Conservation (phyloP, 2,329 filamentous ascomycete genomes). For the Lasiodiplodia sp. region DNA sequence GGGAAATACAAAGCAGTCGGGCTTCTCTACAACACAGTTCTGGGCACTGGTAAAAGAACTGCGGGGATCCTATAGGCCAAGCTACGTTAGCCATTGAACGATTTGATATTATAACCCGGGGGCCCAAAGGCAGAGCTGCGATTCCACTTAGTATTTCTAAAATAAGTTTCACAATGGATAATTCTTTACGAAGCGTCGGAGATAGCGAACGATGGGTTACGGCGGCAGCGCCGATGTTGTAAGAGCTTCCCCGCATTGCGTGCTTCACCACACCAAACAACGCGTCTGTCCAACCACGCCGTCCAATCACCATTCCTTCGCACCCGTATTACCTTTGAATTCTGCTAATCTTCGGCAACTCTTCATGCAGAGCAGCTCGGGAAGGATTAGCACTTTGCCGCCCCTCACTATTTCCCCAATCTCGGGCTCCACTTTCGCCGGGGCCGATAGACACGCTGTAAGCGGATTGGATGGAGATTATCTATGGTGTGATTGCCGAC, state of each 20-base stretch:
- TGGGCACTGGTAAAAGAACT: not conserved
- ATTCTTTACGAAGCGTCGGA: not conserved
- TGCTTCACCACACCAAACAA: constrained; percentile 27
- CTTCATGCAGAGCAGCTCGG: not conserved
- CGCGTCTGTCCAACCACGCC: not conserved
- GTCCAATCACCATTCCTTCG: not conserved
- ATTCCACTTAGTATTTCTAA: not conserved
- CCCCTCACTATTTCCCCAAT: constrained; percentile 4
- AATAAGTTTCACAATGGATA: not conserved
- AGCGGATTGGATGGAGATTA: constrained; percentile 24
- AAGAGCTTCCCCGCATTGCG: constrained; percentile 30
- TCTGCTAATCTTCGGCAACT: constrained; percentile 6
- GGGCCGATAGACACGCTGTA: not conserved
- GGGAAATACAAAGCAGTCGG: not conserved
- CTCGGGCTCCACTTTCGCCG: constrained; percentile 20
- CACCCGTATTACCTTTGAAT: not conserved
- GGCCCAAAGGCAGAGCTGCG: not conserved
- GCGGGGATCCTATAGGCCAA: not conserved
- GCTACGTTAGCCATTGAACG: not conserved
- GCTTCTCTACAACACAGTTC: not conserved
- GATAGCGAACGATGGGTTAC: constrained; percentile 5
- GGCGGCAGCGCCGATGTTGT: constrained; percentile 25
- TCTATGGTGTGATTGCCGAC: constrained; percentile 29
- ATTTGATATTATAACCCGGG: not conserved
- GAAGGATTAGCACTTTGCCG: constrained; percentile 3